Evolutionary conservation across 2,329 filamentous ascomycete genomes (phyloP).

Genomic region (Hypoxylon sp.): DNA sequence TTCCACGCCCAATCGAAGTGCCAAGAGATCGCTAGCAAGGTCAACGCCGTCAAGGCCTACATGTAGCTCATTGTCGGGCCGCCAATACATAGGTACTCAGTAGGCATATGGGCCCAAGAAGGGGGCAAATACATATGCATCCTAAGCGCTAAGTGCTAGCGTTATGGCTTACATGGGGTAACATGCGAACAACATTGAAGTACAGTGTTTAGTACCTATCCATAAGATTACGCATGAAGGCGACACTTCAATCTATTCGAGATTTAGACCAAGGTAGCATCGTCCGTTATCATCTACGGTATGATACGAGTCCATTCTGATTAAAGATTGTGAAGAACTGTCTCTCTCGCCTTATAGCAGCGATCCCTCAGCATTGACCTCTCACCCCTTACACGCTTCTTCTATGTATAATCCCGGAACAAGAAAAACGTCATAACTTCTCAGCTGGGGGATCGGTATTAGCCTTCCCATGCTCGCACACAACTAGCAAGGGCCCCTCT

Average conservation of each 20-base stretch:
- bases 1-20: no score
- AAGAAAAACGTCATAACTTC: conserved; percentile 36
- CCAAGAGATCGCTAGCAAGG: no score
- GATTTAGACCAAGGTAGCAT: neutral
- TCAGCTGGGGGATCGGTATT: conserved; percentile 60
- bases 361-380: neutral
- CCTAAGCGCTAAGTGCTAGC: no score
- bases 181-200: neutral
- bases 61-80: no score
- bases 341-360: neutral
- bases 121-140: no score
- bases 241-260: neutral
- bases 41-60: no score
- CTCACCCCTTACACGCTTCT: neutral
- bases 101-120: no score
- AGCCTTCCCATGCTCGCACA: conserved; percentile 70
- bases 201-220: neutral
- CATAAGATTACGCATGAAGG: neutral
- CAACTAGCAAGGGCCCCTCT: conserved; percentile 61
- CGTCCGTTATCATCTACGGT: neutral
- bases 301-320: neutral
- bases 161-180: neutral
- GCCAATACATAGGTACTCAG: no score
- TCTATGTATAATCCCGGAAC: neutral
- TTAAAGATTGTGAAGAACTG: neutral